Base-by-base conservation (phyloP, 106 monocot genomes). In the Dioscorea alata region DNA sequence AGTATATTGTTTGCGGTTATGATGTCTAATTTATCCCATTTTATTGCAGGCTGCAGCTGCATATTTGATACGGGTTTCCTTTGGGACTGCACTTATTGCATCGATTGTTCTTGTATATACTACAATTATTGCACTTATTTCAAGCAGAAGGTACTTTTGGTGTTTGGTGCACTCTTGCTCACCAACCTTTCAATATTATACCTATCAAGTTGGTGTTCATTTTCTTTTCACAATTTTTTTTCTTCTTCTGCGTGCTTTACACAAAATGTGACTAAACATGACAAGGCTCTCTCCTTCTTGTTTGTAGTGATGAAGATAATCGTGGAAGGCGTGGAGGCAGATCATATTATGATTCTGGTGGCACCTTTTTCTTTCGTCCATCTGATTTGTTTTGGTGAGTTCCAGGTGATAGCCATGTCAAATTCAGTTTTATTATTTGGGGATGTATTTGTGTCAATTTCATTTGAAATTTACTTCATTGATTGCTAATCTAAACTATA, bases 51-150 rank as follows among this genome's bases (percentile, higher is more conserved):
- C 54, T 53, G 84, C 81, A 61, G 67, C 68, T 63, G 97, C 84
- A 71, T 99, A 99, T 69, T 51, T 99, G 60, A 85, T 99, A 66
- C 83, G 97, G 61, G 97, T 93, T 75, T 90, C 93, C 8, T 99
- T 93, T 73, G 97, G 97, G 24, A 93, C 93, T 28, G 83, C 97
- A 20, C 87, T 99, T 52, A 87, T 99, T 80, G 83, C 82, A 20
- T 99, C 97, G 17, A 99, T 99, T 63, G 74, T 99, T 71, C 78
- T 99, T 60, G 97, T 99, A 13, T 99, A 90, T 69, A 99, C 97
- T 63, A 85, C 97, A 69, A 99, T 99, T 23, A 88, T 99, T 79
- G 81, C 87, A 6, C 75, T 99, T 73, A 51, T 92, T 75, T 90
- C 97, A 59, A 99, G 93, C 77, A 85, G 82, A 72, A 87, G 92